Evolutionary conservation across 176 grass and related monocot species (phyloP), one percentile per base, ranked within the genome.

Genomic region (Oryza longistaminata): DNA sequence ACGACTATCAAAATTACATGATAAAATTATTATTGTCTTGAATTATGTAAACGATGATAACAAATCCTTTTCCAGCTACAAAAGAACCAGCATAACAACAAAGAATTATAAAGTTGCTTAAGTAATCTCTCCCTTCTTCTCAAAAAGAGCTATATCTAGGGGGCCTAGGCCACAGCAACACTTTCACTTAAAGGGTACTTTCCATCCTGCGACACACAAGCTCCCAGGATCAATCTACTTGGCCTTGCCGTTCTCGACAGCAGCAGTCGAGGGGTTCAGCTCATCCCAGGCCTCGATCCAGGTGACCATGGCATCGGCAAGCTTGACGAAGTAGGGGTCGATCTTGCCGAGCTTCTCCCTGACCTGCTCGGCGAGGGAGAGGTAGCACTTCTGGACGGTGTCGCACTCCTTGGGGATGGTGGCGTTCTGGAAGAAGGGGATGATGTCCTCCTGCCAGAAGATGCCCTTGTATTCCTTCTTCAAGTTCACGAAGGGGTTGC

Each of bases 381-480:
- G 74, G 85, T 97, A 97, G 87, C 95, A 97, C 74, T 97, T 93
- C 71, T 97, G 95, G 17, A 97, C 95, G 1, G 93, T 95, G 75
- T 90, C 84, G 12, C 84, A 87, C 6, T 97, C 95, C 89, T 97
- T 95, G 0, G 95, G 80, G 33, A 97, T 86, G 81, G 52, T 77
- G 14, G 62, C 87, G 3, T 88, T 87, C 85, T 97, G 95, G 91
- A 97, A 97, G 91, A 97, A 97, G 6, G 95, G 95, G 73, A 97
- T 97, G 66, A 95, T 90, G 72, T 97, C 93, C 87, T 97, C 95
- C 82, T 97, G 95, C 95, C 95, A 97, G 95, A 95, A 97, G 81
- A 97, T 97, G 16, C 93, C 95, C 53, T 97, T 97, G 90, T 98
- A 98, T 72, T 98, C 96, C 80, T 98, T 98, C 69, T 85, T 98